Evolutionary conservation across 805 yeast genomes (phyloP).

Genomic region (Candida gorgasii): DNA sequence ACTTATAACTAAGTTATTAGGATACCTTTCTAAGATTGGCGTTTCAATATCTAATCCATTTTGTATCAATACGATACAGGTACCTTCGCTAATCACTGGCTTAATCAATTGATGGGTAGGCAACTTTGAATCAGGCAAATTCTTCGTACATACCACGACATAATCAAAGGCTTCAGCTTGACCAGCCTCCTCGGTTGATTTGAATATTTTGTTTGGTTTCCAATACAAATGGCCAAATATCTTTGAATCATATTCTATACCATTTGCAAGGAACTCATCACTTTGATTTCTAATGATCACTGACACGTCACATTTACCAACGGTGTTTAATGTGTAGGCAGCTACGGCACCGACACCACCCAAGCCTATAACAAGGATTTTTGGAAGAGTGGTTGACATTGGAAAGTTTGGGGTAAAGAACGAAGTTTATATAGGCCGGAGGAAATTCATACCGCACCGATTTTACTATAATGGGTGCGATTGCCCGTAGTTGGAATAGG

Average conservation of each 20-base stretch:
- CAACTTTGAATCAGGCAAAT: conserved; percentile 34
- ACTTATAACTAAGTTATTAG: conserved; percentile 33
- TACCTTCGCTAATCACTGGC: conserved; percentile 29
- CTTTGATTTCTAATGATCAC: conserved; percentile 40
- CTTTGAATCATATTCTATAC: conserved; percentile 33
- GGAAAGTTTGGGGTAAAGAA: background rate
- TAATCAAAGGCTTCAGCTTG: conserved; percentile 33
- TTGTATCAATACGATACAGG: conserved; percentile 38
- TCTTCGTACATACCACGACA: conserved; percentile 40
- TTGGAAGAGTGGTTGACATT: conserved; percentile 16
- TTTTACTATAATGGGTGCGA: too few relatives aligned
- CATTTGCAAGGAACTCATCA: conserved; percentile 27
- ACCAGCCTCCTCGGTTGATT: conserved; percentile 30
- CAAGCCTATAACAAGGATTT: conserved; percentile 67
- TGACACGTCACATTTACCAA: conserved; percentile 44
- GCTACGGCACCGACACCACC: conserved; percentile 88
- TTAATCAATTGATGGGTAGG: conserved; percentile 45
- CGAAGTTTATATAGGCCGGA: too few relatives aligned
- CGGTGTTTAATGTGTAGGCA: conserved; percentile 58
- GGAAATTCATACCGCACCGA: too few relatives aligned
- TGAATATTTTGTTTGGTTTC: conserved; percentile 32
- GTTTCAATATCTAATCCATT: conserved; percentile 41
- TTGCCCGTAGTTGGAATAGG: too few relatives aligned
- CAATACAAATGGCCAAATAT: conserved; percentile 34
- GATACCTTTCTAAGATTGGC: conserved; percentile 32